phyloP scores from a whole-genome alignment of 768 basidiomycete genomes.

The Mycena venus region DNA sequence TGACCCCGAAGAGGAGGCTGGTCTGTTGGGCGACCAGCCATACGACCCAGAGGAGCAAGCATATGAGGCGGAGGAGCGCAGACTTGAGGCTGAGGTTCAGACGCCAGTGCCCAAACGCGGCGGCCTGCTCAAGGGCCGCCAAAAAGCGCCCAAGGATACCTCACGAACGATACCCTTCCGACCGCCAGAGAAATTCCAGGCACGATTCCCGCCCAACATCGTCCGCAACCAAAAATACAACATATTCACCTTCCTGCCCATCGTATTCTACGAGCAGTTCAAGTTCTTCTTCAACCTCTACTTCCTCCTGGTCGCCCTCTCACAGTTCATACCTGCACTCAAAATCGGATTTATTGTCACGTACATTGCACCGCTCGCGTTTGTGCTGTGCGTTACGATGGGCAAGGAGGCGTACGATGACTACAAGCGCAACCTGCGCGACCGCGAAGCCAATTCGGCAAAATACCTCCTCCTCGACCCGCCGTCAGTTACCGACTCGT shows the following conservation, averaged over 20 bases:
- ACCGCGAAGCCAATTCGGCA: constrained; percentile 95
- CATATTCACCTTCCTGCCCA: constrained; percentile 94
- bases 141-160: constrained; percentile 66
- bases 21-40: constrained; percentile 59
- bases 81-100: constrained; percentile 35
- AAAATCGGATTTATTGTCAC: constrained; percentile 97
- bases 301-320: constrained; percentile 95
- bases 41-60: constrained; percentile 49
- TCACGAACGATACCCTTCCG: constrained; percentile 85
- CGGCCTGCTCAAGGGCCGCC: constrained; percentile 42
- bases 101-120: constrained; percentile 33
- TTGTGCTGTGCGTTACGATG: constrained; percentile 95
- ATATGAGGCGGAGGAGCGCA: constrained; percentile 46
- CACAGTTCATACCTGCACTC: constrained; percentile 95
- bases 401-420: constrained; percentile 99
- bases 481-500: constrained; percentile 49
- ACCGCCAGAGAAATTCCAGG: constrained; percentile 83
- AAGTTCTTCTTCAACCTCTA: constrained; percentile 99
- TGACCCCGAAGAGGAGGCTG: constrained; percentile 74
- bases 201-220: constrained; percentile 86
- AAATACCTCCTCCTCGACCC: constrained; percentile 88
- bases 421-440: constrained; percentile 93
- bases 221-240: constrained; percentile 99
- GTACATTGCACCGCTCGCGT: constrained; percentile 95
- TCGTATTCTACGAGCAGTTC: constrained; percentile 99